Percentiles rank a stretch among this genome's conserved stretches.
Evolutionary conservation across 306 rosid genomes (phyloP).

Genomic region (Medicago ruthenica): DNA sequence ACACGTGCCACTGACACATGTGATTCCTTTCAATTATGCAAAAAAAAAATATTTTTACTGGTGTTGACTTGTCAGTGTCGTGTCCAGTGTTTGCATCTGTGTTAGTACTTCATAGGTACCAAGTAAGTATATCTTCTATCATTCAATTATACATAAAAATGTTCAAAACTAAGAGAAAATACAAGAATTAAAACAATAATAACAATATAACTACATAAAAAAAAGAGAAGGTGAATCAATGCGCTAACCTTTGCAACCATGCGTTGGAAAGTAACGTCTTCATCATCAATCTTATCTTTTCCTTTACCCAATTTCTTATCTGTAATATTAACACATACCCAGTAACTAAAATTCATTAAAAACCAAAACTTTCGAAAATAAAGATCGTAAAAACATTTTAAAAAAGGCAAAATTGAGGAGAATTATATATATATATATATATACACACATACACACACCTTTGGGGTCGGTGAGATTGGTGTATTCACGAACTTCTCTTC

Average conservation of each 20-base stretch:
- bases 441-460: no score
- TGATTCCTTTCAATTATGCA: no score
- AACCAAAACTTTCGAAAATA: conserved; percentile 28
- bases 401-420: not conserved
- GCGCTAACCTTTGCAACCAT: conserved; percentile 99
- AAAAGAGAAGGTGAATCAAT: conserved; percentile 59
- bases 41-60: no score
- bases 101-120: no score
- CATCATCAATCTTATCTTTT: conserved; percentile 93
- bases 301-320: conserved; percentile 96
- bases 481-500: conserved; percentile 99
- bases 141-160: not conserved
- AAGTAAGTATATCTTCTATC: not conserved
- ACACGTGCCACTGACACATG: no score
- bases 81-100: no score
- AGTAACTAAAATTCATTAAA: not conserved
- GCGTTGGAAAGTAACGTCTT: conserved; percentile 94
- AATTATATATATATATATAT: not conserved
- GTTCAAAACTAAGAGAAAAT: not conserved
- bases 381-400: not conserved
- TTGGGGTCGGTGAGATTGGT: conserved; percentile 98
- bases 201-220: not conserved
- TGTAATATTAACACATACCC: conserved; percentile 47
- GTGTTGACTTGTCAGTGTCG: no score
- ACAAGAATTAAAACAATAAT: not conserved